phyloP scores from a whole-genome alignment of 1,139 yeast genomes.

The Cylindricascospora bacillispora region DNA sequence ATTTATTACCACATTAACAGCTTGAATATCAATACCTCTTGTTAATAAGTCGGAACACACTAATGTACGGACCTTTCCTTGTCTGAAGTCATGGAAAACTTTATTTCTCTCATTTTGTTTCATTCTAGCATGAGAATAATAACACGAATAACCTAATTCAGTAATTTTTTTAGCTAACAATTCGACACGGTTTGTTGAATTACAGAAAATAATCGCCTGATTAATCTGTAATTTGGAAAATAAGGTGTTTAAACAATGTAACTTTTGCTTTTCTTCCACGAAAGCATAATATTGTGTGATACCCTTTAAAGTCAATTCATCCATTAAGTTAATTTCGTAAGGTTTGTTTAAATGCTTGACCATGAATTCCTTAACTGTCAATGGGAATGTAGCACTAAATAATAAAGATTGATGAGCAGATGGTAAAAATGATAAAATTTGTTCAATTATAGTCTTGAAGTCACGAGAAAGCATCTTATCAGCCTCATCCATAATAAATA shows the following conservation, averaged over 20 bases:
- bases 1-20: conserved; percentile 94
- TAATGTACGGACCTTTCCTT: conserved; percentile 92
- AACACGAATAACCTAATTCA: conserved; percentile 92
- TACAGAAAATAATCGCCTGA: conserved; percentile 93
- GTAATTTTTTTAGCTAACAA: conserved; percentile 90
- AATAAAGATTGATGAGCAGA: conserved; percentile 68
- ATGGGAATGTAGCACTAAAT: conserved; percentile 93
- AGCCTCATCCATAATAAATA: conserved; percentile 97
- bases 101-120: conserved; percentile 95
- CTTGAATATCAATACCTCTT: conserved; percentile 98
- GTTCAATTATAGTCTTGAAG: conserved; percentile 79
- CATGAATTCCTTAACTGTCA: conserved; percentile 87
- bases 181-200: conserved; percentile 93
- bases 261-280: conserved; percentile 91
- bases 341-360: conserved; percentile 84
- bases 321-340: conserved; percentile 94
- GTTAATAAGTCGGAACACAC: conserved; percentile 95
- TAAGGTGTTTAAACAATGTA: conserved; percentile 88
- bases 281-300: conserved; percentile 95
- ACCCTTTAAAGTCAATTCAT: conserved; percentile 90
- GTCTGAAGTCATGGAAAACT: conserved; percentile 97
- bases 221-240: conserved; percentile 90
- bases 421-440: conserved; percentile 75
- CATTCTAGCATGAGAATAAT: conserved; percentile 95
- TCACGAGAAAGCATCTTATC: conserved; percentile 92